A percentile compares a stretch with the other conserved stretches of the same genome.
Conservation (phyloP, 805 yeast species). For the Candida alai region DNA sequence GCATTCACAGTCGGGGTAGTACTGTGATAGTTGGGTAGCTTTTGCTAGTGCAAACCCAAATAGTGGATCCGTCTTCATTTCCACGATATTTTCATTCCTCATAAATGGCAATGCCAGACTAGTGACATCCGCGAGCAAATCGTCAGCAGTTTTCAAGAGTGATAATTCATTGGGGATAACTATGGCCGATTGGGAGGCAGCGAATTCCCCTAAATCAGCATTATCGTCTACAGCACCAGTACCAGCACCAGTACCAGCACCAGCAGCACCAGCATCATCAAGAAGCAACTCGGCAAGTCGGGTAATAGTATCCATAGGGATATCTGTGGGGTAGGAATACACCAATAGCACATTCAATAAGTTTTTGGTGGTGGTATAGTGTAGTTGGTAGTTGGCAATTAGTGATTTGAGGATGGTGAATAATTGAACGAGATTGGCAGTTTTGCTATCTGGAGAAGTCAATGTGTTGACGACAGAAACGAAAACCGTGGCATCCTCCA, state of each 20-base stretch:
- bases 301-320: constrained; percentile 3
- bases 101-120: constrained; percentile 2
- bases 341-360: constrained; percentile 9
- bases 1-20: constrained; percentile 15
- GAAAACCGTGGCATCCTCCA: constrained; percentile 8
- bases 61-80: constrained; percentile 8
- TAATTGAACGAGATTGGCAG: constrained; percentile 1
- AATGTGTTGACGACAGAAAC: constrained; percentile 4
- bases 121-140: constrained; percentile 8
- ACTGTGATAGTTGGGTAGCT: constrained; percentile 17
- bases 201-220: constrained; percentile 8
- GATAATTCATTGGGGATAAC: constrained; percentile 1
- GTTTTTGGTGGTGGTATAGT: constrained; percentile 8
- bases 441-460: background rate
- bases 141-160: constrained; percentile 10
- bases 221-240: too few species aligned
- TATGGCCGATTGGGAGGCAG: background rate
- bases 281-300: constrained; percentile 2
- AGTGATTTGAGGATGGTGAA: background rate
- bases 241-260: too few species aligned
- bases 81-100: background rate
- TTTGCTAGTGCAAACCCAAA: constrained; percentile 19
- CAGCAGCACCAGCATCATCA: background rate
- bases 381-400: background rate
- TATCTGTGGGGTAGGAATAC: constrained; percentile 10